phyloP scores from a whole-genome alignment of 805 yeast species.

The Cyberlindnera samutprakarnensis region DNA sequence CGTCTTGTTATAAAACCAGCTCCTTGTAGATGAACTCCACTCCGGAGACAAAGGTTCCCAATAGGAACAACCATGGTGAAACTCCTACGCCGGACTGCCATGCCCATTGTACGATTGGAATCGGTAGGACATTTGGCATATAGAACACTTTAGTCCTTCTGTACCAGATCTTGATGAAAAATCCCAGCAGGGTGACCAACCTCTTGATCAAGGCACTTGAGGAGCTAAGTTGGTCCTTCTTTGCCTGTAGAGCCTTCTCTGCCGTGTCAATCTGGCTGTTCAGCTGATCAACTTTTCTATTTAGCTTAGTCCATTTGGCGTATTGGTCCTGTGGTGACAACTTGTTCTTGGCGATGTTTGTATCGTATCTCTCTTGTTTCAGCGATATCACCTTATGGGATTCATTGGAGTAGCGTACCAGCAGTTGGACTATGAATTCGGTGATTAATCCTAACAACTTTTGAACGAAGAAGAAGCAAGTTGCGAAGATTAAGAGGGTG shows the following conservation, averaged over 20 bases:
- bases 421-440: slow-evolving; percentile 4
- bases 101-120: slow-evolving; percentile 19
- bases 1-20: not conserved
- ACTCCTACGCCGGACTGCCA: slow-evolving; percentile 55
- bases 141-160: slow-evolving; percentile 9
- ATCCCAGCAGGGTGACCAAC: slow-evolving; percentile 1
- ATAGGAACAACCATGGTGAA: slow-evolving; percentile 45
- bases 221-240: slow-evolving; percentile 2
- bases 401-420: slow-evolving; percentile 5
- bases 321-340: slow-evolving; percentile 90
- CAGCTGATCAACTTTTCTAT: slow-evolving; percentile 34
- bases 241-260: slow-evolving; percentile 3
- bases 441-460: slow-evolving; percentile 6
- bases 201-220: slow-evolving; percentile 1
- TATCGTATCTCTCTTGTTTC: slow-evolving; percentile 36
- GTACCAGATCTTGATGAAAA: slow-evolving; percentile 10
- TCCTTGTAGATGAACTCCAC: slow-evolving; percentile 16
- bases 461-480: slow-evolving; percentile 5
- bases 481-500: slow-evolving; percentile 4
- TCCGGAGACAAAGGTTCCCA: slow-evolving; percentile 19
- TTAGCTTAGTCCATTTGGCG: slow-evolving; percentile 92
- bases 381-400: slow-evolving; percentile 20
- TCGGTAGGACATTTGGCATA: slow-evolving; percentile 28
- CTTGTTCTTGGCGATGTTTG: slow-evolving; percentile 45
- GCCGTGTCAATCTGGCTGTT: slow-evolving; percentile 5